These are phyloP conservation scores for Nepenthes mirabilis DNA, from an alignment of 148 eudicot species.

Conservation along the genomic window DNA sequence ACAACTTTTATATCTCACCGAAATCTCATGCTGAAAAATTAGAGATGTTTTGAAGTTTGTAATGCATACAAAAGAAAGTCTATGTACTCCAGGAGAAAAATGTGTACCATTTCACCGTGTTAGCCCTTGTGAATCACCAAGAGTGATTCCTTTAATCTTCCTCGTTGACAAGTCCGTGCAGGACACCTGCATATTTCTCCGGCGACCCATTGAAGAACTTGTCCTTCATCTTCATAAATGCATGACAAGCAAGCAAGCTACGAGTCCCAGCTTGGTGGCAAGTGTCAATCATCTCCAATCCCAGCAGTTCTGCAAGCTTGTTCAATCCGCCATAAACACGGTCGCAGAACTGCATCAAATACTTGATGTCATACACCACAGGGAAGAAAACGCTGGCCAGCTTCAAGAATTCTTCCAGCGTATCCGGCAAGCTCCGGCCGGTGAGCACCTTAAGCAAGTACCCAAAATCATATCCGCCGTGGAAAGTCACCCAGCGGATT, in stretches of 20 bases:
- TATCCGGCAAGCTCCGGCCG: neutral
- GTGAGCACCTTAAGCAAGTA: neutral
- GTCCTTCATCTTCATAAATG: neutral
- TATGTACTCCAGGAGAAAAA: too few relatives aligned
- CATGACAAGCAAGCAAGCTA: neutral
- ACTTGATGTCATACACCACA: neutral
- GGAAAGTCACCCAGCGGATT: neutral
- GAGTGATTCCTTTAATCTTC: too few relatives aligned
- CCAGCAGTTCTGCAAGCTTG: neutral
- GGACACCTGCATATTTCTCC: too few relatives aligned
- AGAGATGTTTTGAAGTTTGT: too few relatives aligned
- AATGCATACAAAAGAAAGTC: too few relatives aligned
- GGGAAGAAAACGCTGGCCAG: neutral
- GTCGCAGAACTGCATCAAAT: neutral
- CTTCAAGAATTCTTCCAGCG: neutral
- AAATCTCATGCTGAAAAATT: too few relatives aligned
- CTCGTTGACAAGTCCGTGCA: too few relatives aligned
- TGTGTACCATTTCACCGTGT: too few relatives aligned
- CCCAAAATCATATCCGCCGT: slow-evolving; percentile 1
- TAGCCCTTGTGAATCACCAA: too few relatives aligned
- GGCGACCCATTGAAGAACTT: neutral
- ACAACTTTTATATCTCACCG: too few relatives aligned
- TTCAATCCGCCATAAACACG: neutral
- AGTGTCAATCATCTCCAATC: neutral
- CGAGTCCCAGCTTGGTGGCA: neutral